Conservation (phyloP, 306 rosid species). For the Hylodesmum podocarpum region DNA sequence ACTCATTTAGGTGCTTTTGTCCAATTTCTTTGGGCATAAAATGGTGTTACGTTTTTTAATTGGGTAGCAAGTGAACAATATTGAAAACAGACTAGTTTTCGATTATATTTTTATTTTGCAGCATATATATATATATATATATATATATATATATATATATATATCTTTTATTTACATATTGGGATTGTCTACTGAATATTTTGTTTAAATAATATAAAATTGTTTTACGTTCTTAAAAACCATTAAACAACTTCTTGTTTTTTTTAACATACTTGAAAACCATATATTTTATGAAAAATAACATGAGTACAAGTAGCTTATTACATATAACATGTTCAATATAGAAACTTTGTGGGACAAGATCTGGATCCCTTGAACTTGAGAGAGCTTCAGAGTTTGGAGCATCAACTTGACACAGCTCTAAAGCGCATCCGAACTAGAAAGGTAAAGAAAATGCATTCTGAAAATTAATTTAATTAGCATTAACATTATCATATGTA, state of each 20-base stretch:
- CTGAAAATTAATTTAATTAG: not conserved
- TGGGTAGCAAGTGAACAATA: too few species aligned
- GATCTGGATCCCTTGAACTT: slow-evolving; percentile 60
- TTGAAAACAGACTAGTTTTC: too few species aligned
- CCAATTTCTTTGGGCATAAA: not conserved
- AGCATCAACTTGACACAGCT: slow-evolving; percentile 69
- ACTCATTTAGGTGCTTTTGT: not conserved
- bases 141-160: too few species aligned
- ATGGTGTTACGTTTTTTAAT: too few species aligned
- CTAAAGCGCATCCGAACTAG: slow-evolving; percentile 69
- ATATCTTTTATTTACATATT: too few species aligned
- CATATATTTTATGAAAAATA: not conserved
- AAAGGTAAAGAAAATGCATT: slow-evolving; percentile 51
- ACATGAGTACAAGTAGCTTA: not conserved
- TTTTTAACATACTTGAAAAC: not conserved
- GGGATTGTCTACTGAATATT: too few species aligned
- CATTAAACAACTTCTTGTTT: too few species aligned
- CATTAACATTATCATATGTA: not conserved
- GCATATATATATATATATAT: too few species aligned
- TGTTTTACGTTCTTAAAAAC: too few species aligned
- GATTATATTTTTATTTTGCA: too few species aligned
- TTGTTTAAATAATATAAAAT: too few species aligned
- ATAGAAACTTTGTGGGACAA: slow-evolving; percentile 63
- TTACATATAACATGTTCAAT: not conserved
- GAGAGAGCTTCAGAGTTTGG: slow-evolving; percentile 78